Evolutionary conservation across 129 eudicot genomes (phyloP).

Genomic region (Lactuca saligna): DNA sequence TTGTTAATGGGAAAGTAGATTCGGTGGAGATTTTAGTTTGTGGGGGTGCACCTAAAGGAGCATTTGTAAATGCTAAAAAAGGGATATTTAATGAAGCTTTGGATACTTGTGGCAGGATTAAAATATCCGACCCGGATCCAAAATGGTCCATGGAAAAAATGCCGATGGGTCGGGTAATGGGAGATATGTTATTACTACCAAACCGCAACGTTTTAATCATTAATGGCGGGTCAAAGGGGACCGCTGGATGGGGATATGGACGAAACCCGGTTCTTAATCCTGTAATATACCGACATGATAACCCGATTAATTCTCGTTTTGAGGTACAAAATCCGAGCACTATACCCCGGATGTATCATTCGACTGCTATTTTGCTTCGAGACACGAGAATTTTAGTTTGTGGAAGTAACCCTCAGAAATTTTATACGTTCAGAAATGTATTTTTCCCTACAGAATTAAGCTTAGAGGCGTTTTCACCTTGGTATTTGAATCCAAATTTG

Average conservation of each 20-base stretch:
- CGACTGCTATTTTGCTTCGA: constrained; percentile 47
- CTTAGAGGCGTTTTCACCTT: constrained; percentile 69
- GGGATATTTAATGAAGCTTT: constrained; percentile 45
- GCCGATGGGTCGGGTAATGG: constrained; percentile 70
- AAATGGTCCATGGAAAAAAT: constrained; percentile 64
- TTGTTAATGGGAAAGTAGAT: constrained; percentile 18
- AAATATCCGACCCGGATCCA: constrained; percentile 52
- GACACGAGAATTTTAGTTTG: constrained; percentile 60
- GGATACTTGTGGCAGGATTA: constrained; percentile 53
- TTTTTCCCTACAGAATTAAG: constrained; percentile 63
- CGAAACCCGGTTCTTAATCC: constrained; percentile 59
- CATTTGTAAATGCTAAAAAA: constrained; percentile 31
- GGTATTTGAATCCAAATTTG: constrained; percentile 37
- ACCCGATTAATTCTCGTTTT: constrained; percentile 29
- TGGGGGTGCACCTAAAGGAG: constrained; percentile 61
- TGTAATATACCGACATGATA: constrained; percentile 41
- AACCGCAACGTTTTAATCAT: constrained; percentile 50
- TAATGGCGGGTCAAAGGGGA: constrained; percentile 53
- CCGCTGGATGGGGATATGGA: constrained; percentile 63
- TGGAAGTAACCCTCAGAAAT: constrained; percentile 63
- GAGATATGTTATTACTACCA: constrained; percentile 66
- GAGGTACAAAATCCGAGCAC: constrained; percentile 36
- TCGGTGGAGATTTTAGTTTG: constrained; percentile 59
- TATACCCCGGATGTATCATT: constrained; percentile 66
- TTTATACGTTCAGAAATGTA: constrained; percentile 44